Base-by-base conservation (phyloP, 129 eudicot genomes). In the Centella asiatica region DNA sequence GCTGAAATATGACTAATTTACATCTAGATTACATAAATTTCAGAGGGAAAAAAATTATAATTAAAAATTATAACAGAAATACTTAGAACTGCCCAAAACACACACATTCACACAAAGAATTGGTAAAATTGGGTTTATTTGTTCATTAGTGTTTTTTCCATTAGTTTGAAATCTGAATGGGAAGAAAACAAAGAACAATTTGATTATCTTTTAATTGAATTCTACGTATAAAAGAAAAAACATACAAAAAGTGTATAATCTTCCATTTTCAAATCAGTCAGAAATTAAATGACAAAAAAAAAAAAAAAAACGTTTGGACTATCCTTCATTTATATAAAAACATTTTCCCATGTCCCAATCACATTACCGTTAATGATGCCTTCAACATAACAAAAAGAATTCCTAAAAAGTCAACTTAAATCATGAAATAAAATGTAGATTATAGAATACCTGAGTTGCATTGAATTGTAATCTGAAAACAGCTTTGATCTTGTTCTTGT, bases 401-500 rank as follows among this genome's bases (percentile, higher is more conserved):
- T 14, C 34, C 24, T 9, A 7, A 27, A 72, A 49, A 62, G 58
- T 1, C 14, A 0, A 6, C 23, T 13, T 9, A 2, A 25, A 1
- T 9, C 13, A 22, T 52, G 31, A 26, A 52, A 18, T 8, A 4
- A 10, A 44, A 51, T 20, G 24, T 2, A 24, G 18, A 25, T 57
- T 59, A 27, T 29, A 32, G 29, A 12, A 15, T 64, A 92, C 99
- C 99, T 84, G 87, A 66, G 96, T 81, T 44, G 95, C 99, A 78
- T 78, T 86, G 73, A 92, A 92, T 78, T 82, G 96, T 71, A 92
- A 44, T 65, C 77, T 92, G 71, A 87, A 87, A 9, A 69, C 88
- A 79, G 76, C 81, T 77, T 85, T 92, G 86, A 87, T 69, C 92
- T 82, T 92, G 87, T 67, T 87, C 88, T 76, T 87, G 48, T 92